Conservation (phyloP, 192 early-diverging fungal species). For the Podila epigama region DNA sequence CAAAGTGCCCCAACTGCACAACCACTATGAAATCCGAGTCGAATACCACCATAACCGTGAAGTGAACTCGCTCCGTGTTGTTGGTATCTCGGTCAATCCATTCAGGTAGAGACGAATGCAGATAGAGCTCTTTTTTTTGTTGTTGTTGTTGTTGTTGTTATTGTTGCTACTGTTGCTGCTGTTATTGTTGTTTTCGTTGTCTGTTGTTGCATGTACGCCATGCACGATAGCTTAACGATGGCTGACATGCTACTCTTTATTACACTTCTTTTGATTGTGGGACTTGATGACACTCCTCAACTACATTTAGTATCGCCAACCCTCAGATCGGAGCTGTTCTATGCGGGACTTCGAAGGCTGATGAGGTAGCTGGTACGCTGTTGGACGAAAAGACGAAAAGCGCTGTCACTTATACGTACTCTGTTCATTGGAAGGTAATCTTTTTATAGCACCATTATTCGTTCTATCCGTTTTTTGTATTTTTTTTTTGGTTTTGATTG, state of each 20-base stretch:
- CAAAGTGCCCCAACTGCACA: constrained; percentile 65
- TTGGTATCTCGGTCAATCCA: constrained; percentile 85
- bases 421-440: constrained; percentile 39
- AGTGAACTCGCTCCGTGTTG: constrained; percentile 76
- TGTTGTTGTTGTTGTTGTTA: background rate
- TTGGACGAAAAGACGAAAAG: constrained; percentile 16
- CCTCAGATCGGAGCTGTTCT: constrained; percentile 3
- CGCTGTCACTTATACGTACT: constrained; percentile 32
- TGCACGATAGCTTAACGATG: background rate
- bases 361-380: constrained; percentile 7
- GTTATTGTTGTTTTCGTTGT: background rate
- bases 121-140: background rate
- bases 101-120: constrained; percentile 53
- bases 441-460: too few species aligned
- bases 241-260: too few species aligned
- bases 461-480: background rate
- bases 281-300: background rate
- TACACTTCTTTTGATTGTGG: too few species aligned
- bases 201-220: background rate
- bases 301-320: constrained; percentile 18
- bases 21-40: constrained; percentile 88
- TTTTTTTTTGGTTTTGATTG: background rate
- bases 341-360: constrained; percentile 19
- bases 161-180: too few species aligned
- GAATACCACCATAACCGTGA: constrained; percentile 78